Evolutionary conservation across 2,329 filamentous ascomycete species (phyloP).

Genomic region (Diaporthe sp.): DNA sequence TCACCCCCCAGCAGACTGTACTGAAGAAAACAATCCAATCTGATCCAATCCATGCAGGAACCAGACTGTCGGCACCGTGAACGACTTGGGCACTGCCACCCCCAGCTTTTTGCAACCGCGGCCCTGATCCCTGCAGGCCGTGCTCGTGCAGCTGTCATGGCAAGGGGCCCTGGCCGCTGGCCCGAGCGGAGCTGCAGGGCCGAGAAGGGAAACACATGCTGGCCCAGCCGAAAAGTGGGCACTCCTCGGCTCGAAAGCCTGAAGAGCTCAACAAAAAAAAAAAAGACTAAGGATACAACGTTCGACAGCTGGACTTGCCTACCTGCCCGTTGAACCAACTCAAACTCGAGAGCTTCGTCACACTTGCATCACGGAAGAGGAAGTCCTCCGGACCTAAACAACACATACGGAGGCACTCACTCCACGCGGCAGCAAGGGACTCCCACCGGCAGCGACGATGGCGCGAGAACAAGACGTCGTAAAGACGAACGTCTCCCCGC

Average conservation of each 20-base stretch:
- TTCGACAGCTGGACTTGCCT: no score
- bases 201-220: neutral
- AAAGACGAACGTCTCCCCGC: constrained; percentile 34
- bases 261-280: constrained; percentile 28
- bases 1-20: neutral
- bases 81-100: constrained; percentile 32
- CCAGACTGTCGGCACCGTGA: constrained; percentile 10
- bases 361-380: neutral
- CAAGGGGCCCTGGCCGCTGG: neutral
- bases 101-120: constrained; percentile 25
- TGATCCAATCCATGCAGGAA: constrained; percentile 23
- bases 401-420: neutral
- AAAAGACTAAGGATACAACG: no score
- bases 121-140: constrained; percentile 33
- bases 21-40: constrained; percentile 25
- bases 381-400: neutral
- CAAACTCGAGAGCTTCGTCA: neutral
- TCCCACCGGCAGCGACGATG: constrained; percentile 33
- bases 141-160: neutral
- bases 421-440: no score
- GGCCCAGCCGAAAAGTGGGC: constrained; percentile 12
- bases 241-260: neutral
- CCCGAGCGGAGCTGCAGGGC: neutral
- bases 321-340: neutral
- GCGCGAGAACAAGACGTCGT: constrained; percentile 38